phyloP scores from a whole-genome alignment of 768 basidiomycete genomes.

The Boletus patriciae region DNA sequence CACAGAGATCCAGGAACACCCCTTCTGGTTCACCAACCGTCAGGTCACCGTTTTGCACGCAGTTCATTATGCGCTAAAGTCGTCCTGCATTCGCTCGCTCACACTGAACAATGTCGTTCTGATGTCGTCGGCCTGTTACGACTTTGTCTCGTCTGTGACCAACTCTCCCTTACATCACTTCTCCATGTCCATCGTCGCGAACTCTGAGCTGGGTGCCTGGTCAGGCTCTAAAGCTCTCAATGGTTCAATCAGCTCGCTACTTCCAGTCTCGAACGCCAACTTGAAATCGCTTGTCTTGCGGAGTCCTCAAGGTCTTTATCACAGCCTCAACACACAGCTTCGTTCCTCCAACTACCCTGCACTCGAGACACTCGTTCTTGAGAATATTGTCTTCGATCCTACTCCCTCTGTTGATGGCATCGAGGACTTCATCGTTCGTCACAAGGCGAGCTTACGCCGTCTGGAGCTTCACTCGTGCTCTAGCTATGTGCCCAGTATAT shows the following conservation, averaged over 20 bases:
- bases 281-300: slow-evolving; percentile 25
- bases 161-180: slow-evolving; percentile 32
- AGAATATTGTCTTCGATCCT: slow-evolving; percentile 32
- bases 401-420: slow-evolving; percentile 21
- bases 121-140: slow-evolving; percentile 26
- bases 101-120: slow-evolving; percentile 27
- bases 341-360: slow-evolving; percentile 23
- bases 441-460: slow-evolving; percentile 26
- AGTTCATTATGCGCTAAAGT: slow-evolving; percentile 23
- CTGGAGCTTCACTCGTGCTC: slow-evolving; percentile 28
- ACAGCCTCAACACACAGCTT: slow-evolving; percentile 27
- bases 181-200: slow-evolving; percentile 33
- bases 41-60: slow-evolving; percentile 28
- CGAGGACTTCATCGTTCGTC: slow-evolving; percentile 33
- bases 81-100: slow-evolving; percentile 22
- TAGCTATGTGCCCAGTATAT: slow-evolving; percentile 23
- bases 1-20: slow-evolving; percentile 26
- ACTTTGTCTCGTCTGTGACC: slow-evolving; percentile 26
- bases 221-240: slow-evolving; percentile 33
- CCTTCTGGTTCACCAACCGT: slow-evolving; percentile 34
- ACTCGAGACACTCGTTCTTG: slow-evolving; percentile 28
- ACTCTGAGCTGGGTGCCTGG: slow-evolving; percentile 31
- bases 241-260: slow-evolving; percentile 25
- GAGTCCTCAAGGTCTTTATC: slow-evolving; percentile 32
- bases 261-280: slow-evolving; percentile 21